phyloP scores from a whole-genome alignment of 164 flowering plant genomes.

The Dillenia turbinata region DNA sequence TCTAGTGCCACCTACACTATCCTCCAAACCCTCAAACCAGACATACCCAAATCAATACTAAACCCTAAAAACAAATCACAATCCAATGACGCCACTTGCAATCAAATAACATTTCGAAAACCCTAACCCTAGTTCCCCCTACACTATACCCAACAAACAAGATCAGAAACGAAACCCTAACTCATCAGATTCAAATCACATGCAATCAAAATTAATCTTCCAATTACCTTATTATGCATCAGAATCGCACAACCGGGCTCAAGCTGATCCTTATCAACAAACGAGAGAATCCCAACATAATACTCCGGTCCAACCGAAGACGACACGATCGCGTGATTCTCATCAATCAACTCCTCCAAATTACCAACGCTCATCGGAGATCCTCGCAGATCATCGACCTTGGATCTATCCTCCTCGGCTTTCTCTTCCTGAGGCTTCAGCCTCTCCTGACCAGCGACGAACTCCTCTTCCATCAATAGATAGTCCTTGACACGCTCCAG shows the following conservation, averaged over 20 bases:
- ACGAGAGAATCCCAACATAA: conserved; percentile 33
- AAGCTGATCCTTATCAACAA: conserved; percentile 40
- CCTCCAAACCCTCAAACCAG: too few species aligned
- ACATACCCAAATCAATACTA: too few species aligned
- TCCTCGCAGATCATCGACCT: conserved; percentile 36
- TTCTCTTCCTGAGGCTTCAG: conserved; percentile 37
- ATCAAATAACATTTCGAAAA: background rate
- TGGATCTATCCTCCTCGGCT: conserved; percentile 34
- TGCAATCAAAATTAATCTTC: background rate
- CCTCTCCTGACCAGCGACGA: conserved; percentile 34
- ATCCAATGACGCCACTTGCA: too few species aligned
- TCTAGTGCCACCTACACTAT: too few species aligned
- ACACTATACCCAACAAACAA: background rate
- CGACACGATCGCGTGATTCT: conserved; percentile 38
- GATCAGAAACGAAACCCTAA: background rate
- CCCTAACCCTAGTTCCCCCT: background rate
- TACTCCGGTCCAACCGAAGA: conserved; percentile 41
- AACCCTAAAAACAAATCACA: too few species aligned
- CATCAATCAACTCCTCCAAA: conserved; percentile 38
- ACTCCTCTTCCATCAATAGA: conserved; percentile 37
- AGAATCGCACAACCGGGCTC: conserved; percentile 38
- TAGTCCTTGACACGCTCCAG: conserved; percentile 34
- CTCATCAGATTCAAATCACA: background rate
- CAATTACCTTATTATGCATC: conserved; percentile 35
- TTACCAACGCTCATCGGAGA: conserved; percentile 42